Evolutionary conservation across 345 rosid species (phyloP).

Genomic region (Tarenaya hassleriana): DNA sequence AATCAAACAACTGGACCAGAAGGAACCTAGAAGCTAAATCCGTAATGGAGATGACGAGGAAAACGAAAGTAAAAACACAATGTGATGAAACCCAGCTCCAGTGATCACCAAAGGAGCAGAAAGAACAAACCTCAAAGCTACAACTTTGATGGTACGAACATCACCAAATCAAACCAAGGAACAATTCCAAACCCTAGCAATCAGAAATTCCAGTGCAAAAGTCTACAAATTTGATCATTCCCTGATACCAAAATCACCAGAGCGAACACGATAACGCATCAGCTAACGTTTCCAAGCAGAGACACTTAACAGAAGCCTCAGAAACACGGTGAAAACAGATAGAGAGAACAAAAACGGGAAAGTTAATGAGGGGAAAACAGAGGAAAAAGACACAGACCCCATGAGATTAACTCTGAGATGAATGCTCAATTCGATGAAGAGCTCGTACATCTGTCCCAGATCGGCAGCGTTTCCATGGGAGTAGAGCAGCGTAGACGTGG

Average conservation of each 20-base stretch:
- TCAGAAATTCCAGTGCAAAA: too few species aligned
- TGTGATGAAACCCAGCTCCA: too few species aligned
- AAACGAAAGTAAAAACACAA: too few species aligned
- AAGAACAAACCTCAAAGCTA: too few species aligned
- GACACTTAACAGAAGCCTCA: not conserved
- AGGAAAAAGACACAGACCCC: slow-evolving; percentile 50
- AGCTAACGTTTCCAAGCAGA: not conserved
- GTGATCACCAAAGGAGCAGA: not conserved
- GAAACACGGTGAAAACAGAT: too few species aligned
- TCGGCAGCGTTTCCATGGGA: slow-evolving; percentile 99
- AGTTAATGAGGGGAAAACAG: too few species aligned
- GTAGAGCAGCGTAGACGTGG: slow-evolving; percentile 77
- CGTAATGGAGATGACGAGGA: too few species aligned
- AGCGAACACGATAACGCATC: not conserved
- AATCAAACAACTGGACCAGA: too few species aligned
- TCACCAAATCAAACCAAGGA: not conserved
- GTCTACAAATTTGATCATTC: not conserved
- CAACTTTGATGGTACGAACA: too few species aligned
- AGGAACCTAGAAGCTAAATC: too few species aligned
- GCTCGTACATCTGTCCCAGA: slow-evolving; percentile 99
- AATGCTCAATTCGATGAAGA: slow-evolving; percentile 88
- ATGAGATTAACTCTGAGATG: slow-evolving; percentile 87
- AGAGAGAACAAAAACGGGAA: too few species aligned
- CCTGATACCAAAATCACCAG: not conserved
- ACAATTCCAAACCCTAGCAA: too few species aligned